These are phyloP conservation scores for Jimgerdemannia flammicorona DNA, from an alignment of 192 early-diverging fungal species.

Conservation along the genomic window DNA sequence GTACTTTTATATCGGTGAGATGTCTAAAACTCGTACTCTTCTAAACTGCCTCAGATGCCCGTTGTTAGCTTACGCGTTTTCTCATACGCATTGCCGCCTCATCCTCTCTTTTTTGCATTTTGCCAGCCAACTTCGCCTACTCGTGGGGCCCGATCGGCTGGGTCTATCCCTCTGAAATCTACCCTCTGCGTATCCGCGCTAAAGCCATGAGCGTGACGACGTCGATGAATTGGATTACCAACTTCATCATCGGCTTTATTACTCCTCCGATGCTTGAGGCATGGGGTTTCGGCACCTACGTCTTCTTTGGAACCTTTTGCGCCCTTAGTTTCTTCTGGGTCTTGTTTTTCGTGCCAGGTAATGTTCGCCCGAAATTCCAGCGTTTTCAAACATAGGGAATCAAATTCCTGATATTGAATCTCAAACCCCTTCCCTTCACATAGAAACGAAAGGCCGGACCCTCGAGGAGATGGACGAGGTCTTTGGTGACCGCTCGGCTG, in stretches of 20 bases:
- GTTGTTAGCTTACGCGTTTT: no score
- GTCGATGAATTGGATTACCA: conserved; percentile 81
- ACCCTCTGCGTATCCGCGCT: conserved; percentile 70
- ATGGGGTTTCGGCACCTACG: conserved; percentile 48
- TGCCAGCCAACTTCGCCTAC: conserved; percentile 55
- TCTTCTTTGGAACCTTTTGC: conserved; percentile 59
- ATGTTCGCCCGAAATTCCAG: conserved; percentile 5
- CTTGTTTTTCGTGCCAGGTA: conserved; percentile 66
- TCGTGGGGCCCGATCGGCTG: conserved; percentile 85
- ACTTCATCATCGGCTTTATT: conserved; percentile 64
- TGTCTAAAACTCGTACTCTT: no score
- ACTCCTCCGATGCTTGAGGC: conserved; percentile 58
- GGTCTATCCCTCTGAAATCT: conserved; percentile 76
- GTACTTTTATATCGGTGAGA: conserved; percentile 57
- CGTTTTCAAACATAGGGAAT: conserved; percentile 39
- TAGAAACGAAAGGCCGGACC: background rate
- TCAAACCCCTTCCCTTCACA: conserved; percentile 9
- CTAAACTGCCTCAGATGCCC: no score
- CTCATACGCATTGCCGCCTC: background rate
- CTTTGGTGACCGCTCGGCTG: conserved; percentile 36
- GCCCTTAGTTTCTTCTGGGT: conserved; percentile 43
- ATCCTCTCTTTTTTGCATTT: background rate
- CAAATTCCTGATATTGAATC: conserved; percentile 13
- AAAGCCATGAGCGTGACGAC: conserved; percentile 75
- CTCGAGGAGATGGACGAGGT: conserved; percentile 76